Percentiles rank a stretch among this genome's conserved stretches.
These are phyloP conservation scores for Eruca vesicaria DNA, from an alignment of 441 rosid genomes.

Conservation along the genomic window DNA sequence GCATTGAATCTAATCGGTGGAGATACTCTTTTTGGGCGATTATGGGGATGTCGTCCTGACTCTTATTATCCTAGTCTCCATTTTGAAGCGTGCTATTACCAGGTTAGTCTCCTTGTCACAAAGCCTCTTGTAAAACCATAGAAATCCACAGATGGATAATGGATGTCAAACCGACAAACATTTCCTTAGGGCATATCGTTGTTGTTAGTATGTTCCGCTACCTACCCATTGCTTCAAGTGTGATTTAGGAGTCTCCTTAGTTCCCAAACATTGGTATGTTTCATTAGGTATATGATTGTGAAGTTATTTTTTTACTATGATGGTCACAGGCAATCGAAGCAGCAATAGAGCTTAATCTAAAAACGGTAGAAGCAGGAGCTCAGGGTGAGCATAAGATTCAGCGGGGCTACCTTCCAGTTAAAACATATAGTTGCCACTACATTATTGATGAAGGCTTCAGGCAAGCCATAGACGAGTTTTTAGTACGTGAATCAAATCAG, in stretches of 20 bases:
- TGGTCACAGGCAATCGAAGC: slow-evolving; percentile 82
- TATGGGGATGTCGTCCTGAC: slow-evolving; percentile 88
- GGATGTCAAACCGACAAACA: not conserved
- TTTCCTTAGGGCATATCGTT: not conserved
- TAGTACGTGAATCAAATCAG: slow-evolving; percentile 80
- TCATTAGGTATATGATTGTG: not conserved
- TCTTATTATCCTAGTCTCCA: slow-evolving; percentile 86
- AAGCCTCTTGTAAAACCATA: not conserved
- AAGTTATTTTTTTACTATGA: slow-evolving; percentile 1
- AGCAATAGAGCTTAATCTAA: slow-evolving; percentile 74
- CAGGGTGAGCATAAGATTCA: slow-evolving; percentile 98
- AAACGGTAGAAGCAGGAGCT: slow-evolving; percentile 95
- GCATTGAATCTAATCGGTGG: slow-evolving; percentile 95
- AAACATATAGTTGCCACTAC: slow-evolving; percentile 91
- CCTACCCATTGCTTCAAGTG: not conserved
- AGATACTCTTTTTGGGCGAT: slow-evolving; percentile 80
- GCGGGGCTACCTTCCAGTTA: slow-evolving; percentile 88
- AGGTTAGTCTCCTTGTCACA: slow-evolving; percentile 45
- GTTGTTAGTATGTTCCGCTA: not conserved
- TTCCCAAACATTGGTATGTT: not conserved
- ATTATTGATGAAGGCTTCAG: slow-evolving; percentile 68
- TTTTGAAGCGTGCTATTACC: slow-evolving; percentile 96
- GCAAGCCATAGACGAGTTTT: slow-evolving; percentile 72
- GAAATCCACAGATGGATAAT: not conserved
- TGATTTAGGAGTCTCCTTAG: not conserved